Evolutionary conservation across 2,329 filamentous ascomycete genomes (phyloP), one percentile per base, ranked within the genome.

Genomic region (Epichloe festucae): DNA sequence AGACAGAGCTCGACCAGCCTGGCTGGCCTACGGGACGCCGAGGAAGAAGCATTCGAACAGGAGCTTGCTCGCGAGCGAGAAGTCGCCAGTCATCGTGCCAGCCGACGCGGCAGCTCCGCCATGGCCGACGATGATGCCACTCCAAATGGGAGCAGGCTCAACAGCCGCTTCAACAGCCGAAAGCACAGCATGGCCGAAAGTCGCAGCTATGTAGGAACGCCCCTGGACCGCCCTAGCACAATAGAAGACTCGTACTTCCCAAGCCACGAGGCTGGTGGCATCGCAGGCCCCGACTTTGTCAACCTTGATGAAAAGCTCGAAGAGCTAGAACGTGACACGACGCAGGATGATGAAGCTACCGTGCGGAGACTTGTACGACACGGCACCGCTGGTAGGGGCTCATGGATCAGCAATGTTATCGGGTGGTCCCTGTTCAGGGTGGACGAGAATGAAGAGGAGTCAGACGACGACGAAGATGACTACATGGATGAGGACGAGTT

Each of bases 1-100:
- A 73, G 80, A 46, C 78, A 77, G 51, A 83, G 79, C 62, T 83
- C 81, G 2, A 85, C 80, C 8, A 82, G 76, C 60, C 70, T 85
- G 17, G 67, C 73, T 0, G 77, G 72, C 23, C 65, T 74, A 60
- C 69, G 67, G 7, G 73, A 78, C 36, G 69, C 70, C 3, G 77
- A 78, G 4, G 76, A 79, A 40, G 74, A 76, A 54, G 73, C 69
- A 11, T 71, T 76, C 53, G 74, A 79, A 58, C 66, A 69, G 45
- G 73, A 78, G 60, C 64, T 77, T 21, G 73, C 70, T 12, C 70
- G 72, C 40, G 75, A 80, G 60, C 70, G 70, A 43, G 71, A 76
- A 56, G 62, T 72, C 1, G 63, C 67, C 17, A 77, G 75, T 66
- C 70, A 70, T n/a, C 67, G 67, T 31, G 64, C 65, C 49, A 78